Conservation (phyloP, 2,329 filamentous ascomycete genomes). For the Colletotrichum lentis region DNA sequence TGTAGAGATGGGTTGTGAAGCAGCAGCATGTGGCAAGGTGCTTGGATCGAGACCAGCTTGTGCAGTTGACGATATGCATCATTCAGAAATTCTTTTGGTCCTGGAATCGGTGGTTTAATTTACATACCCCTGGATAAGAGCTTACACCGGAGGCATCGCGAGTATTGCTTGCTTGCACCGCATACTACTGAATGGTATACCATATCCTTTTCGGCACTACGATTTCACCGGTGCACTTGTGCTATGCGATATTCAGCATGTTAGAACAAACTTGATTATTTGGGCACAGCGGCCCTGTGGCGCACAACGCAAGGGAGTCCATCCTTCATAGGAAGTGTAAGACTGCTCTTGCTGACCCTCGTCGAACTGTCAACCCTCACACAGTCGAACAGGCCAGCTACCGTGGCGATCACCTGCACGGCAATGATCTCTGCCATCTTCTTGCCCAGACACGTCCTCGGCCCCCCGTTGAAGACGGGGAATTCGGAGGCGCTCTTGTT, state of each 20-base stretch:
- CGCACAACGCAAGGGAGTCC: slow-evolving; percentile 61
- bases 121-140: too few species aligned
- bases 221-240: not conserved
- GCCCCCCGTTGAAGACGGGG: slow-evolving; percentile 71
- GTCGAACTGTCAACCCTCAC: slow-evolving; percentile 53
- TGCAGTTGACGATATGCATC: not conserved
- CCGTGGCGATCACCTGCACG: slow-evolving; percentile 61
- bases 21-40: too few species aligned
- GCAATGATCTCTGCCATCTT: slow-evolving; percentile 70
- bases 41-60: slow-evolving; percentile 1
- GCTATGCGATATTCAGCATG: not conserved
- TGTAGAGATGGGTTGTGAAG: too few species aligned
- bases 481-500: slow-evolving; percentile 62
- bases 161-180: too few species aligned
- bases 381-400: slow-evolving; percentile 62
- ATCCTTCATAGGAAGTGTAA: slow-evolving; percentile 71
- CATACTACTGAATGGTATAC: not conserved
- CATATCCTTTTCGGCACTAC: too few species aligned
- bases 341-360: slow-evolving; percentile 65
- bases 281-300: not conserved
- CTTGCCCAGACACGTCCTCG: slow-evolving; percentile 68
- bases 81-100: too few species aligned
- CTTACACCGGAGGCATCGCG: too few species aligned
- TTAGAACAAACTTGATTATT: not conserved
- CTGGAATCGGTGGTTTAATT: too few species aligned